Percentiles rank a stretch among this genome's conserved stretches.
These are phyloP conservation scores for Stropharia rugosoannulata DNA, from an alignment of 768 basidiomycete species.

Conservation along the genomic window DNA sequence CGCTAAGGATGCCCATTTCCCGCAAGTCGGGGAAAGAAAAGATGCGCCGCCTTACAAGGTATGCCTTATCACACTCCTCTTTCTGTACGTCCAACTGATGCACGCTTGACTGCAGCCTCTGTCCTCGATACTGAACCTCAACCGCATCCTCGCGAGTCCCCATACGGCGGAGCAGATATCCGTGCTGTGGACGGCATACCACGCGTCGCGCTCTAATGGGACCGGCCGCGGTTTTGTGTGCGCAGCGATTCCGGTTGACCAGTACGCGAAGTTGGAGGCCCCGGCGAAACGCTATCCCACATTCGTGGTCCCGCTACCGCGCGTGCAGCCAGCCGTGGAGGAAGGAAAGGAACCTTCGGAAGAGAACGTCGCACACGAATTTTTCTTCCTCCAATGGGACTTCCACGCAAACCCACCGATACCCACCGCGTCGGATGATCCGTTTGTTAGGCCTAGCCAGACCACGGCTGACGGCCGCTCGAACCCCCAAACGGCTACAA, in stretches of 20 bases:
- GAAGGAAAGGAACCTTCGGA: slow-evolving; percentile 25
- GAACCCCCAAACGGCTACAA: slow-evolving; percentile 64
- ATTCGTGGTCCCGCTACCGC: slow-evolving; percentile 83
- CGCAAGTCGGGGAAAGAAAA: slow-evolving; percentile 16
- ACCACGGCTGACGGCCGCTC: slow-evolving; percentile 20
- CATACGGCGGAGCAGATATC: slow-evolving; percentile 76
- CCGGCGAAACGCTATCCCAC: slow-evolving; percentile 66
- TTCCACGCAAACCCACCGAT: slow-evolving; percentile 72
- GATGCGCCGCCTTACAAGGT: slow-evolving; percentile 22
- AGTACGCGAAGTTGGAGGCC: slow-evolving; percentile 69
- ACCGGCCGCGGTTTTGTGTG: slow-evolving; percentile 85
- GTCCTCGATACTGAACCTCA: slow-evolving; percentile 75
- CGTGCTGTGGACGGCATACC: slow-evolving; percentile 88
- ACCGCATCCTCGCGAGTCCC: slow-evolving; percentile 61
- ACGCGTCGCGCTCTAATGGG: slow-evolving; percentile 74
- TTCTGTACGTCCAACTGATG: not conserved
- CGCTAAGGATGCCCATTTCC: not conserved
- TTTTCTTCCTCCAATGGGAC: slow-evolving; percentile 88
- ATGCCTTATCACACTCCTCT: not conserved
- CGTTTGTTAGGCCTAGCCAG: slow-evolving; percentile 37
- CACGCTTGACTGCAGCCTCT: slow-evolving; percentile 57
- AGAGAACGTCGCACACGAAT: slow-evolving; percentile 59
- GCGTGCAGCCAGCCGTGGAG: slow-evolving; percentile 31
- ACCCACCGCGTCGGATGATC: slow-evolving; percentile 48
- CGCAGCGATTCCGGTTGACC: slow-evolving; percentile 71